phyloP scores from a whole-genome alignment of 352 stramenopile genomes.

The Halophytophthora batemanensis region DNA sequence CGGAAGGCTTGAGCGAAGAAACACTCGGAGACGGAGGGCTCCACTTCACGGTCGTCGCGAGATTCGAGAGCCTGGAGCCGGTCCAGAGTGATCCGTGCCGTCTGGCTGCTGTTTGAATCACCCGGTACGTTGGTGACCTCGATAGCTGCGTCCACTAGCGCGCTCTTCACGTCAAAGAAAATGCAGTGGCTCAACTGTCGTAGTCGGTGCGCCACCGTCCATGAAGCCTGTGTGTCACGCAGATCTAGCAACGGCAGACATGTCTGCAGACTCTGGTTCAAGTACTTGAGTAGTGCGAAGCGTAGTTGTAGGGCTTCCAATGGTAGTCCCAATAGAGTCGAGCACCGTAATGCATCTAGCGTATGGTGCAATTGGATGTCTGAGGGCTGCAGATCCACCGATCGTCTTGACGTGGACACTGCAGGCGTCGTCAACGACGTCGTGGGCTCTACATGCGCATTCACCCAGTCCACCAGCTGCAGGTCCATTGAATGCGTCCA shows the following conservation, averaged over 20 bases:
- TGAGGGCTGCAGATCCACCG: slow-evolving; percentile 61
- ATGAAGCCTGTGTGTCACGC: slow-evolving; percentile 62
- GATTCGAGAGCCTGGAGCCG: slow-evolving; percentile 84
- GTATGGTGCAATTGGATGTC: slow-evolving; percentile 71
- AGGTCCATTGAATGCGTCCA: slow-evolving; percentile 78
- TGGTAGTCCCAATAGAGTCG: slow-evolving; percentile 52
- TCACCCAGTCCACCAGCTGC: slow-evolving; percentile 87
- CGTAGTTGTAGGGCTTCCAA: slow-evolving; percentile 64
- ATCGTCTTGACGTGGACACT: slow-evolving; percentile 24
- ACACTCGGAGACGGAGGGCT: slow-evolving; percentile 87
- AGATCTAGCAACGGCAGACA: slow-evolving; percentile 75
- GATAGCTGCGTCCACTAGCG: slow-evolving; percentile 76
- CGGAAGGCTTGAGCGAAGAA: slow-evolving; percentile 94
- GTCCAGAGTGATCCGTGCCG: slow-evolving; percentile 81
- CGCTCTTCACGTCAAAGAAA: slow-evolving; percentile 87
- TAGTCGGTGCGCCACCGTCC: slow-evolving; percentile 71
- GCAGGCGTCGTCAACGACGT: slow-evolving; percentile 19
- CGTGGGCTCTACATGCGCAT: slow-evolving; percentile 62
- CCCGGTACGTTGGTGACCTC: slow-evolving; percentile 62
- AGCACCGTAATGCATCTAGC: slow-evolving; percentile 74
- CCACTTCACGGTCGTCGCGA: slow-evolving; percentile 81
- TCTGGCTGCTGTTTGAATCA: slow-evolving; percentile 51
- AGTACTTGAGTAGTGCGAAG: slow-evolving; percentile 80
- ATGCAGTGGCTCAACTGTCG: slow-evolving; percentile 77
- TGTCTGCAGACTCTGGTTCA: slow-evolving; percentile 70